phyloP scores from a whole-genome alignment of 306 rosid species.

The Begonia fuchsioides region DNA sequence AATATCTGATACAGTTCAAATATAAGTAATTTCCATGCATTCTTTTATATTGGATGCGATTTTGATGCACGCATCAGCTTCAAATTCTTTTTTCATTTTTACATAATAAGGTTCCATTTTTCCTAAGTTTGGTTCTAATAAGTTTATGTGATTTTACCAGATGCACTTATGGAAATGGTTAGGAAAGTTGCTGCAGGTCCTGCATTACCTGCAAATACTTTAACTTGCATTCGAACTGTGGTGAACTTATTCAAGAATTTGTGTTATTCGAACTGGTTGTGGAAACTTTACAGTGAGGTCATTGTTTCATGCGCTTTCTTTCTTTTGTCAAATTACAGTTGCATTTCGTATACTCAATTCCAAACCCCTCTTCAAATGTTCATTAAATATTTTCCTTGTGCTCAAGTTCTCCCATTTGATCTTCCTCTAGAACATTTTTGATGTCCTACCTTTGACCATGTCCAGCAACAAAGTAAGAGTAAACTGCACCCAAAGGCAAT shows the following conservation, averaged over 20 bases:
- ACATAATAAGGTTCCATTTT: neutral
- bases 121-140: neutral
- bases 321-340: neutral
- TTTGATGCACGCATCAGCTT: neutral
- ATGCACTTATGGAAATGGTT: constrained; percentile 38
- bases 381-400: no score
- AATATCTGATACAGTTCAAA: no score
- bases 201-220: constrained; percentile 56
- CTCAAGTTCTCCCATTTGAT: no score
- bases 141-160: constrained; percentile 19
- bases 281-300: constrained; percentile 66
- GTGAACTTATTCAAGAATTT: constrained; percentile 72
- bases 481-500: no score
- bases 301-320: constrained; percentile 10
- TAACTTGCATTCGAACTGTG: constrained; percentile 72
- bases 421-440: no score
- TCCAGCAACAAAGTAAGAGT: no score
- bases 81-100: neutral
- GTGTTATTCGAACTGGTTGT: constrained; percentile 51
- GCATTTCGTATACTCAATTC: no score
- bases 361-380: no score
- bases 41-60: no score
- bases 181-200: constrained; percentile 41
- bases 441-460: no score
- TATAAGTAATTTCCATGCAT: no score